Evolutionary conservation across 768 basidiomycete species (phyloP), one percentile per base, ranked within the genome.

Genomic region (Boletus vinaceobasis): DNA sequence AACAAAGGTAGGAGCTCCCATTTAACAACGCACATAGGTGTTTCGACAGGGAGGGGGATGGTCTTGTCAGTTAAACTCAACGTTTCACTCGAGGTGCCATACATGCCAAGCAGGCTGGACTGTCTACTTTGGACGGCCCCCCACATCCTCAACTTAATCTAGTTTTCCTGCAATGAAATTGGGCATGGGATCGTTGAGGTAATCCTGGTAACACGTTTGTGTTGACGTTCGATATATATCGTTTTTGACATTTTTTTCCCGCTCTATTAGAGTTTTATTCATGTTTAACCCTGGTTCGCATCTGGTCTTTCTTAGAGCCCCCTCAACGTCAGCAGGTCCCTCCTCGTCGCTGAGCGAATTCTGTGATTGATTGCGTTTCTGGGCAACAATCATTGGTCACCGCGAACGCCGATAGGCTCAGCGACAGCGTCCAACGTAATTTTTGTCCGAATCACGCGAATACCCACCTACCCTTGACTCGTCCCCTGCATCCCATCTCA

Each of bases 121-220:
- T 23, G 23, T 50, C 19, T 39, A 15, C 44, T 50, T 45, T 45
- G 27, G 43, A 38, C 27, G 13, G 17, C 35, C n/a, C 35, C n/a
- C 37, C 39, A 42, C 52, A 11, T 43, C 49, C 45, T 15, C 56
- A 62, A 48, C 51, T 54, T 53, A 39, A 63, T 53, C 43, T 52
- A 44, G 33, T 27, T 37, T 33, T 19, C 19, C 26, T n/a, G 13
- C 35, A 33, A 1, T 14, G 15, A n/a, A 17, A 31, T 27, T 29
- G 27, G 13, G 23, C 39, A 49, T 51, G 53, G 43, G 48, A 59
- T 35, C 37, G 13, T 57, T 62, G 56, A 53, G 54, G 61, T 50
- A 65, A 65, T 52, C 9, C 42, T 42, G 48, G 40, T 31, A 54
- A 50, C 60, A 54, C 39, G 29, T 38, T 58, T 45, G 31, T 46